Evolutionary conservation across 352 stramenopile species (phyloP).

Genomic region (Saprolegnia diclina): DNA sequence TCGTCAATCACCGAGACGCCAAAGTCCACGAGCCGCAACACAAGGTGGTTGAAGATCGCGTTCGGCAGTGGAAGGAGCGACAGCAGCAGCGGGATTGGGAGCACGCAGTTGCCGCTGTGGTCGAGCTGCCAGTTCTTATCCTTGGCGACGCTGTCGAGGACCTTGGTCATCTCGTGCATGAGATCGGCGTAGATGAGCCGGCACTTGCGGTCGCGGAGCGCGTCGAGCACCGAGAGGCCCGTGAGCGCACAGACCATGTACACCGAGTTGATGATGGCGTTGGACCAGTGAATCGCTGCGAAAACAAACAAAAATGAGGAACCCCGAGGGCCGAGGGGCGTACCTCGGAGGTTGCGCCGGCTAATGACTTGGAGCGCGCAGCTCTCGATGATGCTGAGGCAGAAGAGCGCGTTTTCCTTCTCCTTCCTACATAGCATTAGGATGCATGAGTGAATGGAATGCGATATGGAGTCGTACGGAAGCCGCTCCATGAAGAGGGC

Average conservation of each 20-base stretch:
- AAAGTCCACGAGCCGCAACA: slow-evolving; percentile 52
- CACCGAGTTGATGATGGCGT: slow-evolving; percentile 67
- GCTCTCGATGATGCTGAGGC: slow-evolving; percentile 63
- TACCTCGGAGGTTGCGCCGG: slow-evolving; percentile 68
- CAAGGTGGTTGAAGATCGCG: slow-evolving; percentile 56
- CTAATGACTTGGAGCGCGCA: slow-evolving; percentile 70
- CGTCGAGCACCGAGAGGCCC: slow-evolving; percentile 39
- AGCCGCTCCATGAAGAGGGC: slow-evolving; percentile 77
- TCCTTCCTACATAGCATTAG: slow-evolving; percentile 52
- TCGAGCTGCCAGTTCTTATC: slow-evolving; percentile 42
- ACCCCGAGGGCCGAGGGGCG: too few relatives aligned
- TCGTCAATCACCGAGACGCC: slow-evolving; percentile 36
- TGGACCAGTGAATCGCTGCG: slow-evolving; percentile 72
- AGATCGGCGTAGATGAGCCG: slow-evolving; percentile 64
- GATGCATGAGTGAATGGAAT: too few relatives aligned
- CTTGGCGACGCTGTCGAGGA: slow-evolving; percentile 48
- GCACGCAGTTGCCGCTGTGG: slow-evolving; percentile 47
- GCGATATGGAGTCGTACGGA: slow-evolving; percentile 35
- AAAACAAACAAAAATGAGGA: slow-evolving; percentile 22
- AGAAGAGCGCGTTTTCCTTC: slow-evolving; percentile 60
- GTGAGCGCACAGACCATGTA: slow-evolving; percentile 77
- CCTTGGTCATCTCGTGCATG: slow-evolving; percentile 55
- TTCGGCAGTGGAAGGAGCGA: slow-evolving; percentile 66
- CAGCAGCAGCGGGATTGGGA: slow-evolving; percentile 61
- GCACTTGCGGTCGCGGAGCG: slow-evolving; percentile 57